Base-by-base conservation (phyloP, 139 green algal genomes). In the Asterochloris erici region DNA sequence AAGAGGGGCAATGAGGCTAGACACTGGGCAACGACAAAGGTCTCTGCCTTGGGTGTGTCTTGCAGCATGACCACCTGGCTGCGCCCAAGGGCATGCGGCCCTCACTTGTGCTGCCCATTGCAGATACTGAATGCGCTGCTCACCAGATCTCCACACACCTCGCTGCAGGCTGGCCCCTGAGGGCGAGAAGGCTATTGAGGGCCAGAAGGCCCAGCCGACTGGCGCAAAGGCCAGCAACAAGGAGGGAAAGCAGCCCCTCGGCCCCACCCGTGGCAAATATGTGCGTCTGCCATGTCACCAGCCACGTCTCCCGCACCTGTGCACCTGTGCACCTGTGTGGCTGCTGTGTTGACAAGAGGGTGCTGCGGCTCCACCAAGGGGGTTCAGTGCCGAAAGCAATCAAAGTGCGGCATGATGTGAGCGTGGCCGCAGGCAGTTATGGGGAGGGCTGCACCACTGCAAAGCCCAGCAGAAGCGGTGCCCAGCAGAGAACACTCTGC, bases 241-340 rank as follows among this genome's bases (percentile, higher is more conserved):
- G 14, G 63, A 83, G 71, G 79, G 79, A 28, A 91, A 92, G 86
- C 85, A 86, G 24, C 73, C 95, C 71, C 80, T 96, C 74, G 94
- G 94, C 84, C 94, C 94, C 84, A 96, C 96, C 91, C 90, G 94
- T 78, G 94, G 94, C 79, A 89, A 90, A 66, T n/a, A 74, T 68
- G 94, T 96, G 66, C 63, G 19, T 21, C 79, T 16, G 63, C 29
- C 54, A 0, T 78, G 23, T 38, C 62, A 84, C 54, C 16, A 73
- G 26, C 26, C 80, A 26, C 21, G 12, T 12, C 14, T 10, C 2
- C 29, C 23, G 11, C 28, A 2, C 27, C 13, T 38, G 64, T 77
- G 15, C 77, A 24, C 16, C 47, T 28, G 26, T 23, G 38, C 64
- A 64, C 63, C 68, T 28, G 54, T 64, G 38, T n/a, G 19, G 74